These are phyloP conservation scores for Pyracantha coccinea DNA, from an alignment of 331 rosid species.

Conservation along the genomic window DNA sequence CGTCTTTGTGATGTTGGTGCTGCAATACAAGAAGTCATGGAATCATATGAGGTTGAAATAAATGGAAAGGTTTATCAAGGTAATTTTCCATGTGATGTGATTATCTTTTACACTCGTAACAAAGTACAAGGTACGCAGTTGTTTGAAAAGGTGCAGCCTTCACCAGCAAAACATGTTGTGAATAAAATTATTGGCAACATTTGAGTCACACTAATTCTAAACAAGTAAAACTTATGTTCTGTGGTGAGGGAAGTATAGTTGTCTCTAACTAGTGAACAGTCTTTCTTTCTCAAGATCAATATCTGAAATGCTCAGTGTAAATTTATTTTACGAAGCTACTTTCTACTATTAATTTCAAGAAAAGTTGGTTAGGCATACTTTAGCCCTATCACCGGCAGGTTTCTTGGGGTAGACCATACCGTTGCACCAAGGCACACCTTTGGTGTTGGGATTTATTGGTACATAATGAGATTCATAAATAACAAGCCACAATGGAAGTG, in stretches of 20 bases:
- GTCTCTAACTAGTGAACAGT: neutral
- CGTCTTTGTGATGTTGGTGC: slow-evolving; percentile 97
- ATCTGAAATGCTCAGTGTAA: neutral
- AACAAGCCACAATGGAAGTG: neutral
- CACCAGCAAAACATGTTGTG: neutral
- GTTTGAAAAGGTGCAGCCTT: neutral
- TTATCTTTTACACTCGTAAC: neutral
- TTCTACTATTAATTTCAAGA: neutral
- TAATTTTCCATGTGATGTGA: slow-evolving; percentile 13
- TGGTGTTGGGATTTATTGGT: neutral
- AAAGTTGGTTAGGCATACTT: neutral
- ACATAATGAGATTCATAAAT: neutral
- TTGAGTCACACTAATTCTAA: neutral
- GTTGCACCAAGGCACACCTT: neutral
- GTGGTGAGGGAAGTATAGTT: neutral
- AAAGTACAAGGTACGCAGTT: neutral
- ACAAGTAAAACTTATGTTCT: neutral
- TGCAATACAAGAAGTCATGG: slow-evolving; percentile 98
- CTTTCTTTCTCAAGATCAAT: neutral
- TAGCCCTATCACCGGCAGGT: neutral
- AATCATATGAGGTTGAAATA: slow-evolving; percentile 91
- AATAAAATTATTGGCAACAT: neutral
- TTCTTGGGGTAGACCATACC: neutral
- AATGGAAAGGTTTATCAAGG: slow-evolving; percentile 91
- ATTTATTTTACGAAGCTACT: neutral